Conservation (phyloP, 306 rosid species). For the Hylodesmum podocarpum region DNA sequence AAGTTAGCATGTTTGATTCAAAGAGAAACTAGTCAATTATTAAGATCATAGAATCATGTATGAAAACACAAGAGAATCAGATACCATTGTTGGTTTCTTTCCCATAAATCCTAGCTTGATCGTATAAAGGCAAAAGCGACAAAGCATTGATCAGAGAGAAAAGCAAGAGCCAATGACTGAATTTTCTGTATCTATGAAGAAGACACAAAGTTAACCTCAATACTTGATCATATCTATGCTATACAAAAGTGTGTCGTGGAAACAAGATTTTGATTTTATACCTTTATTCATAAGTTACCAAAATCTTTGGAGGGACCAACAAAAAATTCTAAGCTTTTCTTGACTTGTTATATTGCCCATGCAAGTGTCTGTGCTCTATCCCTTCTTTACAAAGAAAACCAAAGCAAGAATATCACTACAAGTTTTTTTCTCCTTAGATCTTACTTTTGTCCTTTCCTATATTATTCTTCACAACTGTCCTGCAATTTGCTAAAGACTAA, state of each 20-base stretch:
- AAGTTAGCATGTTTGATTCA: neutral
- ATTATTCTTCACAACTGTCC: slow-evolving; percentile 25
- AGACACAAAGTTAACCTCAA: neutral
- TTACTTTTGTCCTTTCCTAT: slow-evolving; percentile 26
- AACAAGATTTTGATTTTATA: slow-evolving; percentile 14
- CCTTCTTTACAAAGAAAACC: slow-evolving; percentile 18
- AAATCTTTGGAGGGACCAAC: slow-evolving; percentile 55
- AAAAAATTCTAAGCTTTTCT: slow-evolving; percentile 29
- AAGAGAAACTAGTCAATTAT: neutral
- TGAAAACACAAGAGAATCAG: slow-evolving; percentile 30
- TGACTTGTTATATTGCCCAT: slow-evolving; percentile 1
- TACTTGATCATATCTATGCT: neutral
- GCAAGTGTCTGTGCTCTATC: slow-evolving; percentile 29
- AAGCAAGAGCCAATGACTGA: slow-evolving; percentile 9
- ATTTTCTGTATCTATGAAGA: slow-evolving; percentile 22
- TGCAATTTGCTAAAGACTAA: neutral
- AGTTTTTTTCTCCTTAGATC: slow-evolving; percentile 11
- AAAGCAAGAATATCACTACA: slow-evolving; percentile 20
- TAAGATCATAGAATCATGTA: neutral
- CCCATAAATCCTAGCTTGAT: slow-evolving; percentile 34
- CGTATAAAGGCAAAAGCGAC: slow-evolving; percentile 30
- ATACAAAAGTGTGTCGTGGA: slow-evolving; percentile 22
- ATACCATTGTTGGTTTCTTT: slow-evolving; percentile 36
- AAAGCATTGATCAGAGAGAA: slow-evolving; percentile 26
- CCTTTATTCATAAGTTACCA: slow-evolving; percentile 11